Base-by-base conservation (phyloP, 805 yeast species). In the Candida caryicola region DNA sequence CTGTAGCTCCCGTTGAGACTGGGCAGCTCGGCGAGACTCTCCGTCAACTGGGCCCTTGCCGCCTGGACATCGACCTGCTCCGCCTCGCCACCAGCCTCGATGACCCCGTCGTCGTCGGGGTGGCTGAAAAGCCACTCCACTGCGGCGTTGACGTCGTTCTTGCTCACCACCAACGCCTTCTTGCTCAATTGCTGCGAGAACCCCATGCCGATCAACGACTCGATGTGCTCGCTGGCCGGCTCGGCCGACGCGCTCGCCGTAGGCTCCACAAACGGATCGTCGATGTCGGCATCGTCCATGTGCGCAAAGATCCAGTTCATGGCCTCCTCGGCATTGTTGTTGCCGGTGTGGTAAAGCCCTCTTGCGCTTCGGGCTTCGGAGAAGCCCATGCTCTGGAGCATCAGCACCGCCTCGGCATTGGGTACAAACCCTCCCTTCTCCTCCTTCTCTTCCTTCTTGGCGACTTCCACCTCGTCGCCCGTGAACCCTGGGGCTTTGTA, bases 231-330 rank as follows among this genome's bases (percentile, higher is more conserved):
- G 4, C 56, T 54, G 5, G 55, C 37, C 1, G 61, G 59, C 1
- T 40, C 16, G 6, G 40, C 19, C 2, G 42, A 18, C 3, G 66
- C 54, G 7, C 52, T 51, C n/a, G 43, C 40, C 2, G 33, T n/a
- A 10, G 45, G 29, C 3, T 43, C 37, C 3, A 47, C 61, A 17
- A 84, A 69, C 1, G 86, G 83, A 5, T 63, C 78, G 56, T 90
- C 95, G 31, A 90, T 74, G 51, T 77, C 84, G 1, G 81, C 56
- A 57, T 87, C 96, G 17, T 90, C 97, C 82, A 88, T 78, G 54
- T 90, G 95, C 15, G 75, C 84, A 54, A 93, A 82, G 4, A 93
- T 57, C 95, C 97, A 87, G 50, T 87, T 85, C 85, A 85, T 81
- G 0, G 97, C 96, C 4, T 72, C 71, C 46, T 91, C 97, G 0